These are phyloP conservation scores for Rhizopogon vulgaris DNA, from an alignment of 768 basidiomycete species.

Conservation along the genomic window DNA sequence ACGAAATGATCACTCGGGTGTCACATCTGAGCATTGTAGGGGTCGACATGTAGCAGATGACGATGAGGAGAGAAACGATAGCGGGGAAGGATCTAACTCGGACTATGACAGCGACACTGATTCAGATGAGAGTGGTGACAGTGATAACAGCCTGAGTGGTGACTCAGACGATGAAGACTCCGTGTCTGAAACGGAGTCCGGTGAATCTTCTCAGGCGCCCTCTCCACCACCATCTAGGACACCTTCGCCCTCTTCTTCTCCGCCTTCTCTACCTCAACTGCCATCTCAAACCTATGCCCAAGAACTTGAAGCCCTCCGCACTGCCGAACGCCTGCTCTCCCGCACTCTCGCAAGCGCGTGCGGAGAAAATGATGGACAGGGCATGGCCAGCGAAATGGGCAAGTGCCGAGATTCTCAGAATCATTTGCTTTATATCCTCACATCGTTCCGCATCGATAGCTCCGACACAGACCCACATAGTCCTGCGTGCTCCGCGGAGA, in stretches of 20 bases:
- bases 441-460: conserved; percentile 19
- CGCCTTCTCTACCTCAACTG: conserved; percentile 1
- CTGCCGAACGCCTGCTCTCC: conserved; percentile 37
- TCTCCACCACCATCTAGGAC: conserved; percentile 9
- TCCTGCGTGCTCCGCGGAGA: conserved; percentile 41
- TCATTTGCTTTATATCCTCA: not conserved
- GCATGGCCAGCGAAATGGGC: conserved; percentile 38
- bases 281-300: conserved; percentile 14
- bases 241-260: conserved; percentile 9
- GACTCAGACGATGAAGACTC: conserved; percentile 1
- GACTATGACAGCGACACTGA: conserved; percentile 13
- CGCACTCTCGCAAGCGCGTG: conserved; percentile 40
- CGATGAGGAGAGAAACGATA: not conserved
- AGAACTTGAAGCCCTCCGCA: conserved; percentile 26
- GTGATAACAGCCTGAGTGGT: not conserved
- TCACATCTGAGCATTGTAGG: not conserved
- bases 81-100: conserved; percentile 4
- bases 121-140: not conserved
- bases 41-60: conserved; percentile 23
- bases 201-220: conserved; percentile 22
- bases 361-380: conserved; percentile 32
- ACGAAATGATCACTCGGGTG: conserved; percentile 5
- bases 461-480: conserved; percentile 41
- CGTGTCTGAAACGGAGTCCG: conserved; percentile 3
- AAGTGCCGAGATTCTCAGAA: not conserved